Conservation (phyloP, 2,329 filamentous ascomycete species). For the Aspergillus carbonarius region DNA sequence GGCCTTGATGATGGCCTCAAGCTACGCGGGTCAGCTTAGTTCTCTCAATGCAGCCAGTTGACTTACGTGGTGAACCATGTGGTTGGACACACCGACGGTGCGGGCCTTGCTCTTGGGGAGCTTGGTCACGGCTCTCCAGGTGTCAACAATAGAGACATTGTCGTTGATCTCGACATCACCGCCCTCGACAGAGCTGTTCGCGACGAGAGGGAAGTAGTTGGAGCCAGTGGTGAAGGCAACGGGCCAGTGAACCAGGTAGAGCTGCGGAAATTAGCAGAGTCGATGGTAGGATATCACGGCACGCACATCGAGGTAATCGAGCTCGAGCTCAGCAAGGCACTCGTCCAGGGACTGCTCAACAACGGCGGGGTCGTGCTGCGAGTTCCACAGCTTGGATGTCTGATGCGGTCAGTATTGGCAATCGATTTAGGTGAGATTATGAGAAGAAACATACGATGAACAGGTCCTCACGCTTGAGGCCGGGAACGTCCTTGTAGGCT, state of each 20-base stretch:
- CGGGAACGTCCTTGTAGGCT: slow-evolving; percentile 39
- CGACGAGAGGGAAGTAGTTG: slow-evolving; percentile 48
- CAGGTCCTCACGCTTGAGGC: slow-evolving; percentile 42
- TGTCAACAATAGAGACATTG: slow-evolving; percentile 41
- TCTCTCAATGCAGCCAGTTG: neutral
- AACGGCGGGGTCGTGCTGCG: slow-evolving; percentile 49
- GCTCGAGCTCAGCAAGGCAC: slow-evolving; percentile 52
- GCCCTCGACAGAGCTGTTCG: slow-evolving; percentile 36
- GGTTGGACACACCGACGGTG: slow-evolving; percentile 46
- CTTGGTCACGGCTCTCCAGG: slow-evolving; percentile 48
- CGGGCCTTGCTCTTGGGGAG: slow-evolving; percentile 43
- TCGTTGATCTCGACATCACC: slow-evolving; percentile 49
- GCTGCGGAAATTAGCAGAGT: slow-evolving; percentile 21
- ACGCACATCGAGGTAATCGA: slow-evolving; percentile 56
- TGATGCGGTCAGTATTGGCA: slow-evolving; percentile 14
- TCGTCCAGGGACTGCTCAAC: slow-evolving; percentile 53
- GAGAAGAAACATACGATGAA: slow-evolving; percentile 34
- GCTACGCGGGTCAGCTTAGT: slow-evolving; percentile 19
- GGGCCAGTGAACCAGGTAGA: slow-evolving; percentile 50
- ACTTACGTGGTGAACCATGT: slow-evolving; percentile 38
- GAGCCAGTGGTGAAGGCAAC: slow-evolving; percentile 40
- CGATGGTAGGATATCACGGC: slow-evolving; percentile 22
- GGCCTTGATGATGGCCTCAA: slow-evolving; percentile 57
- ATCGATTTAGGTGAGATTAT: neutral
- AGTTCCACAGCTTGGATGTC: slow-evolving; percentile 64